Conservation (phyloP, 495 filamentous ascomycete species). For the Haplographium delicatum region DNA sequence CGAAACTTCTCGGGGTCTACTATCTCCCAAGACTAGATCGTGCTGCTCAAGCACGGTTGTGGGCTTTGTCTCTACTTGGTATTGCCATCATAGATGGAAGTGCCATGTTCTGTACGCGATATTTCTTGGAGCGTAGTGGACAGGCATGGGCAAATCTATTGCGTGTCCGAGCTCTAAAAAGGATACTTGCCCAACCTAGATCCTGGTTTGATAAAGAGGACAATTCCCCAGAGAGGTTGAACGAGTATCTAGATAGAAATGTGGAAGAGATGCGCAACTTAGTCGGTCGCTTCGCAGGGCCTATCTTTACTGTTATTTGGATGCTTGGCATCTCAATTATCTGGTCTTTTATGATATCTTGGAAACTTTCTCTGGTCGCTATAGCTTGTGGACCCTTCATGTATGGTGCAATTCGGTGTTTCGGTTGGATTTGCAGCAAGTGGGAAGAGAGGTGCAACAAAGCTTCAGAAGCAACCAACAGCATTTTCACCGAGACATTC, state of each 20-base stretch:
- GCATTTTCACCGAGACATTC: constrained; percentile 74
- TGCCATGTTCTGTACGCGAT: constrained; percentile 60
- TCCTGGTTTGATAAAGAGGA: constrained; percentile 74
- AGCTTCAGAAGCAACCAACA: constrained; percentile 45
- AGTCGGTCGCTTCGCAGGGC: constrained; percentile 69
- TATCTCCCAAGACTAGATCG: constrained; percentile 41
- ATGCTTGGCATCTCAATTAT: constrained; percentile 62
- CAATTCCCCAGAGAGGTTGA: constrained; percentile 59
- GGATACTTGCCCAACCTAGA: constrained; percentile 72
- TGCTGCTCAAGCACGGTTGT: constrained; percentile 49
- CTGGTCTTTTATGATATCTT: constrained; percentile 72
- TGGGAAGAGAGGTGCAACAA: constrained; percentile 69
- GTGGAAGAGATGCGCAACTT: constrained; percentile 85
- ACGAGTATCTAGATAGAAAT: constrained; percentile 70
- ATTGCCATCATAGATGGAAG: constrained; percentile 62
- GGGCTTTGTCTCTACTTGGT: constrained; percentile 64
- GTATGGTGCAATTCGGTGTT: constrained; percentile 56
- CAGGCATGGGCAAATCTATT: constrained; percentile 77
- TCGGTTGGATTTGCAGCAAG: constrained; percentile 53
- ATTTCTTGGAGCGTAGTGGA: constrained; percentile 62
- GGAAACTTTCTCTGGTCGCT: constrained; percentile 78
- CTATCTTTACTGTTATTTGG: constrained; percentile 54
- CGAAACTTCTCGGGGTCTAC: constrained; percentile 67
- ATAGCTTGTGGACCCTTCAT: constrained; percentile 64
- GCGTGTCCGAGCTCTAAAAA: constrained; percentile 60